These are phyloP conservation scores for Fistulinella cinereoalba DNA, from an alignment of 1,284 basidiomycete genomes.

Conservation along the genomic window DNA sequence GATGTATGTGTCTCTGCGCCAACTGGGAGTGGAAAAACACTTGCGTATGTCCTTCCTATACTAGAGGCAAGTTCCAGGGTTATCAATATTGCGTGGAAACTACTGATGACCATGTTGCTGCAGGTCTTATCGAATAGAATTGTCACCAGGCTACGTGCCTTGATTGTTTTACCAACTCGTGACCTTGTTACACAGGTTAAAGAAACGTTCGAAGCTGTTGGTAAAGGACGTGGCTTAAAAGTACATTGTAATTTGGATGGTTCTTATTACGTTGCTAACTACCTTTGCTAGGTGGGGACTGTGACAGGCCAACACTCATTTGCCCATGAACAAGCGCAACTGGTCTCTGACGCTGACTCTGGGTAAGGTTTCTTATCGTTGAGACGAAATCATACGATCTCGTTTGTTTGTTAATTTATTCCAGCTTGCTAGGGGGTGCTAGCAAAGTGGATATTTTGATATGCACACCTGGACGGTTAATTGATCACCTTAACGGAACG, in stretches of 20 bases:
- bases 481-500: constrained; percentile 89
- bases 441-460: constrained; percentile 93
- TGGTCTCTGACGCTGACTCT: constrained; percentile 54
- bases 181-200: constrained; percentile 94
- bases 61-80: constrained; percentile 61
- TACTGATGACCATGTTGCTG: constrained; percentile 1
- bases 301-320: constrained; percentile 86
- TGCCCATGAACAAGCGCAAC: constrained; percentile 72
- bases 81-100: neutral
- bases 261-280: neutral
- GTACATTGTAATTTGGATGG: constrained; percentile 40
- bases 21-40: constrained; percentile 95
- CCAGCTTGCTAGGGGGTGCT: constrained; percentile 69
- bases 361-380: constrained; percentile 37
- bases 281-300: constrained; percentile 58
- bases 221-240: constrained; percentile 85
- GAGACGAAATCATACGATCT: neutral
- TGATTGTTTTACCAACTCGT: constrained; percentile 91
- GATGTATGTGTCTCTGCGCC: constrained; percentile 98
- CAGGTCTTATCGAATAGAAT: constrained; percentile 72
- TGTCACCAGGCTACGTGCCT: constrained; percentile 83
- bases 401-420: neutral
- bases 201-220: constrained; percentile 85
- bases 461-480: constrained; percentile 92
- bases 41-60: constrained; percentile 92